Evolutionary conservation across 345 rosid species (phyloP).

Genomic region (Xanthoceras sorbifolium): DNA sequence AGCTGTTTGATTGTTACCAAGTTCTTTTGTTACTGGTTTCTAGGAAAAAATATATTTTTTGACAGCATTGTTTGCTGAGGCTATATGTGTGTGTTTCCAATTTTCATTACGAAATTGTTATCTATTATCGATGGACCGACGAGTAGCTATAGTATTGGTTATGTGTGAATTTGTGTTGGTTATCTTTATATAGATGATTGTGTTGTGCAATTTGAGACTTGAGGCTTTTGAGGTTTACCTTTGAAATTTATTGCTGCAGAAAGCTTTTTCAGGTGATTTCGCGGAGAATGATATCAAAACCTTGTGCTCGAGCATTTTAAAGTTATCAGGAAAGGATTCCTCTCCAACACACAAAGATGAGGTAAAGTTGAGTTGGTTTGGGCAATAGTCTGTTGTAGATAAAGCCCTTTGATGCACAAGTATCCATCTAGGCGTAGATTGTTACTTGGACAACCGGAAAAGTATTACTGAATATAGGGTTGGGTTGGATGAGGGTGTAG

Average conservation of each 20-base stretch:
- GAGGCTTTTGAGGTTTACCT: neutral
- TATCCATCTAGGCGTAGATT: neutral
- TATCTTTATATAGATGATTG: neutral
- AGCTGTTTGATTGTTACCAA: neutral
- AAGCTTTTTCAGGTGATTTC: slow-evolving; percentile 24
- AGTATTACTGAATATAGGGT: neutral
- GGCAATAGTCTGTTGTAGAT: neutral
- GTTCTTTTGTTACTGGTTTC: neutral
- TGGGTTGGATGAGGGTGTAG: neutral
- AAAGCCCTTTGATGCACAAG: neutral
- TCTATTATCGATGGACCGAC: neutral
- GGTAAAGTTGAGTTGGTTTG: slow-evolving; percentile 37
- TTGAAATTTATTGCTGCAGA: slow-evolving; percentile 40
- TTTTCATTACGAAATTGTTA: too few relatives aligned
- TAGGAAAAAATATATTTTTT: neutral
- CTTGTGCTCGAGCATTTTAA: slow-evolving; percentile 50
- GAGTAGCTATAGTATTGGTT: neutral
- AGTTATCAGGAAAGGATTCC: slow-evolving; percentile 45
- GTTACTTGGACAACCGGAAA: neutral
- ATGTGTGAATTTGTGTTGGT: neutral
- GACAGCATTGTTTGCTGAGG: neutral
- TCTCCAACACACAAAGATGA: slow-evolving; percentile 39
- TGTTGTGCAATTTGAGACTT: neutral
- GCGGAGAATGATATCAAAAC: slow-evolving; percentile 52
- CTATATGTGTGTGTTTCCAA: neutral